A percentile compares a stretch with the other conserved stretches of the same genome.
Conservation (phyloP, 2,329 filamentous ascomycete genomes). For the Periglandula ipomoeae region DNA sequence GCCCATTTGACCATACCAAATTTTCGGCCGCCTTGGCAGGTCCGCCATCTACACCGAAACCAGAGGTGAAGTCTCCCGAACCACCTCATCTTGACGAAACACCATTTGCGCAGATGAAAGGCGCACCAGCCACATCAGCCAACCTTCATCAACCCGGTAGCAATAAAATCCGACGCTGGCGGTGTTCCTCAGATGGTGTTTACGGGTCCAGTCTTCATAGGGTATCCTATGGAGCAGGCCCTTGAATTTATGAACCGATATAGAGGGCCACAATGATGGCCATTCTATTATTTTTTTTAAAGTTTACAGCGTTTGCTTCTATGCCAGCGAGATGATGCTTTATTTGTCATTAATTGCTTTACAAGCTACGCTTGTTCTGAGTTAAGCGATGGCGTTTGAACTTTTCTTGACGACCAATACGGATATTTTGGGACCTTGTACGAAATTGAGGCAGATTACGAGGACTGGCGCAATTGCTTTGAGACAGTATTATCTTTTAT, state of each 20-base stretch:
- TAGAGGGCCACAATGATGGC: constrained; percentile 21
- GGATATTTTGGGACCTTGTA: not conserved
- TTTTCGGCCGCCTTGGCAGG: constrained; percentile 27
- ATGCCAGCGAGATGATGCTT: constrained; percentile 1
- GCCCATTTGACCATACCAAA: constrained; percentile 49
- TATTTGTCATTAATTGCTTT: constrained; percentile 2
- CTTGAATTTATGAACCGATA: constrained; percentile 61
- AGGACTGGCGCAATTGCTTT: not conserved
- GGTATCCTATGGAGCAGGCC: constrained; percentile 79
- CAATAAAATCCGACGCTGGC: constrained; percentile 21
- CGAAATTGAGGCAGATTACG: not conserved
- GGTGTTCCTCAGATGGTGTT: constrained; percentile 65
- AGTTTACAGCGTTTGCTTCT: constrained; percentile 2
- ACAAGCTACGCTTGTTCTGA: constrained; percentile 9
- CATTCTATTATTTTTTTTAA: not conserved
- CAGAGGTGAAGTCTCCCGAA: constrained; percentile 9
- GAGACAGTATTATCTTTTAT: not conserved
- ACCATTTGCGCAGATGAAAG: constrained; percentile 14
- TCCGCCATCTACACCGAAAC: constrained; percentile 8
- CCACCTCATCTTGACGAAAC: constrained; percentile 9
- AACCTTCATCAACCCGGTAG: constrained; percentile 40
- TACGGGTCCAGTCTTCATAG: constrained; percentile 89
- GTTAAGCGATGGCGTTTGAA: constrained; percentile 7
- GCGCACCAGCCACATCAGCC: constrained; percentile 22
- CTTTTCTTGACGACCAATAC: no score